Evolutionary conservation across 2,329 filamentous ascomycete species (phyloP).

Genomic region (Ascochyta viciae-villosae): DNA sequence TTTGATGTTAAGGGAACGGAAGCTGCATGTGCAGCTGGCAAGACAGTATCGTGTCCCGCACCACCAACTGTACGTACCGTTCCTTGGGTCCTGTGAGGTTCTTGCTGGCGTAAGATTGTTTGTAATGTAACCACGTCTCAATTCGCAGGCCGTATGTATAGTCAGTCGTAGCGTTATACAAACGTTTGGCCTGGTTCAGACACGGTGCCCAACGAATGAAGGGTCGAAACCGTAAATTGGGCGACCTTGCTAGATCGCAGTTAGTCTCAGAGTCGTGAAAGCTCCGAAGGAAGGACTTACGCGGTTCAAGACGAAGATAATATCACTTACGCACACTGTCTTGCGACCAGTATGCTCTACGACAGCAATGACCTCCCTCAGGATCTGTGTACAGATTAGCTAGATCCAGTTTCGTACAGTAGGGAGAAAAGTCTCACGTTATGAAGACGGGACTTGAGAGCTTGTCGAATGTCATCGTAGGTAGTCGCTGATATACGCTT

Average conservation of each 20-base stretch:
- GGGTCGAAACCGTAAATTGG: conserved; percentile 18
- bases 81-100: too few species aligned
- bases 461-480: conserved; percentile 67
- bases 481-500: conserved; percentile 72
- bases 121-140: too few species aligned
- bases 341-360: conserved; percentile 37
- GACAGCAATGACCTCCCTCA: conserved; percentile 32
- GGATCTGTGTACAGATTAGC: conserved; percentile 24
- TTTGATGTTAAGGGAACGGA: too few species aligned
- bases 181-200: too few species aligned
- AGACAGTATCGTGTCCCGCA: too few species aligned
- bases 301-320: conserved; percentile 41
- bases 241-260: conserved; percentile 2
- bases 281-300: conserved; percentile 23
- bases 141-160: too few species aligned
- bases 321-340: conserved; percentile 39
- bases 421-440: conserved; percentile 21
- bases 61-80: too few species aligned
- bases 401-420: neutral
- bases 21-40: too few species aligned
- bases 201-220: neutral
- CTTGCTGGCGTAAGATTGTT: too few species aligned
- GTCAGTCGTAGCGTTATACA: too few species aligned
- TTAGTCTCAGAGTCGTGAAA: neutral
- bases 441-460: conserved; percentile 59